Conservation (phyloP, 176 grass and related monocot genomes). For the Oryza longistaminata region DNA sequence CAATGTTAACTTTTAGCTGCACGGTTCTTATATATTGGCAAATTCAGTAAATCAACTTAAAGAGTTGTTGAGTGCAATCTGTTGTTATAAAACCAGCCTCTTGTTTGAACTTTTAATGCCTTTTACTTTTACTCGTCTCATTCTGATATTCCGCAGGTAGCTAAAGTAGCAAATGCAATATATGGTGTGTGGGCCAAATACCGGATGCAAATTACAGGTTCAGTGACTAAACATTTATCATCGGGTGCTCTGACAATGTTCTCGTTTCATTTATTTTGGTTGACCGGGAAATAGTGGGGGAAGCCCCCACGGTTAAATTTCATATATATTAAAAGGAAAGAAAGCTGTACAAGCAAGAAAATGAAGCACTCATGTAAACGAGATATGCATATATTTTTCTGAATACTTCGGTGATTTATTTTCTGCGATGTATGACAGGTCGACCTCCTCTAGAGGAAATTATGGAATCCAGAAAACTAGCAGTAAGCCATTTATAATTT, state of each 20-base stretch:
- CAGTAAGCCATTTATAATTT: constrained; percentile 8
- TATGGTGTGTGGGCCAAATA: constrained; percentile 96
- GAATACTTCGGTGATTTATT: background rate
- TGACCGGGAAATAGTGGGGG: too few species aligned
- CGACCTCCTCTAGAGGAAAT: constrained; percentile 82
- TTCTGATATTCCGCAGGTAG: constrained; percentile 53
- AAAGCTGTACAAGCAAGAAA: background rate
- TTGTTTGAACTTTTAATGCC: background rate
- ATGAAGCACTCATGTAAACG: background rate
- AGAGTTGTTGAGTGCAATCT: background rate
- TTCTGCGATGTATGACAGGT: constrained; percentile 48
- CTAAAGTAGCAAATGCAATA: constrained; percentile 78
- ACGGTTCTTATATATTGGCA: background rate
- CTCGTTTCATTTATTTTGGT: background rate
- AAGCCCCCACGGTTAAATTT: too few species aligned
- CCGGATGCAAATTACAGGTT: constrained; percentile 94
- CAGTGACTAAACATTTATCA: background rate
- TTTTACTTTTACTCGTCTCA: constrained; percentile 5
- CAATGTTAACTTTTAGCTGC: background rate
- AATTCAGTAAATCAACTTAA: background rate
- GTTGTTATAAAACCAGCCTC: background rate
- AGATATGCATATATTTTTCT: background rate
- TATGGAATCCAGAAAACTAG: constrained; percentile 36
- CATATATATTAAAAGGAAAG: too few species aligned
- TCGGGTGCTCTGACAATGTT: background rate